Evolutionary conservation across 441 rosid genomes (phyloP).

Genomic region (Iberis amara): DNA sequence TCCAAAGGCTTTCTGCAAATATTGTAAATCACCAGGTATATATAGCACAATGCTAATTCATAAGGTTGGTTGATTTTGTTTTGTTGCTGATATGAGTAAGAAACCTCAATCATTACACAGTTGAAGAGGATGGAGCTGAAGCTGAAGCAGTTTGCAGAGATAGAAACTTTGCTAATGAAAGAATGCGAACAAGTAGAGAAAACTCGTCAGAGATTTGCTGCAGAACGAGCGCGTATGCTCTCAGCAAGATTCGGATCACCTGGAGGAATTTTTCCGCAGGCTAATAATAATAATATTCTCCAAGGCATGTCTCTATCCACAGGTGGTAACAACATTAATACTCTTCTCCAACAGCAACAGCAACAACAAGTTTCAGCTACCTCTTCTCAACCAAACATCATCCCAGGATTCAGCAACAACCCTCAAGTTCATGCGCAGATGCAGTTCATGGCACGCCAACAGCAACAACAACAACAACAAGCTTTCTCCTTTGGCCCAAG

Average conservation of each 20-base stretch:
- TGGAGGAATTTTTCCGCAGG: slow-evolving; percentile 46
- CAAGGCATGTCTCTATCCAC: slow-evolving; percentile 49
- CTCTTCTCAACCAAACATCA: slow-evolving; percentile 49
- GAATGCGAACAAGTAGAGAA: slow-evolving; percentile 96
- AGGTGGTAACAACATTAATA: slow-evolving; percentile 43
- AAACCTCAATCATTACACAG: slow-evolving; percentile 33
- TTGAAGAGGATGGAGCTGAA: slow-evolving; percentile 90
- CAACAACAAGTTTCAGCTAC: slow-evolving; percentile 10
- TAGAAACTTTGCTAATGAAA: slow-evolving; percentile 81
- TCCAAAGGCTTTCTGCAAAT: slow-evolving; percentile 90
- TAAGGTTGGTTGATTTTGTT: slow-evolving; percentile 8
- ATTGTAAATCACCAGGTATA: slow-evolving; percentile 89
- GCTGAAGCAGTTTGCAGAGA: slow-evolving; percentile 93
- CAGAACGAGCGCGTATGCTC: slow-evolving; percentile 62
- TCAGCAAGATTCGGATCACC: slow-evolving; percentile 53
- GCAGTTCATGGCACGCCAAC: slow-evolving; percentile 73
- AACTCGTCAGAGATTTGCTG: slow-evolving; percentile 73
- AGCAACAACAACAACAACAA: slow-evolving; percentile 25
- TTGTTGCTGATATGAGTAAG: neutral
- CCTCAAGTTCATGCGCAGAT: slow-evolving; percentile 61
- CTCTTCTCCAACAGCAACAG: slow-evolving; percentile 38
- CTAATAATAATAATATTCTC: slow-evolving; percentile 32
- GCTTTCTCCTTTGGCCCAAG: slow-evolving; percentile 72
- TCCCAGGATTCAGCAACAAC: slow-evolving; percentile 49
- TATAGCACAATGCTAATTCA: neutral